Evolutionary conservation across 1,139 yeast species (phyloP).

Genomic region (Geotrichum macrosporum): DNA sequence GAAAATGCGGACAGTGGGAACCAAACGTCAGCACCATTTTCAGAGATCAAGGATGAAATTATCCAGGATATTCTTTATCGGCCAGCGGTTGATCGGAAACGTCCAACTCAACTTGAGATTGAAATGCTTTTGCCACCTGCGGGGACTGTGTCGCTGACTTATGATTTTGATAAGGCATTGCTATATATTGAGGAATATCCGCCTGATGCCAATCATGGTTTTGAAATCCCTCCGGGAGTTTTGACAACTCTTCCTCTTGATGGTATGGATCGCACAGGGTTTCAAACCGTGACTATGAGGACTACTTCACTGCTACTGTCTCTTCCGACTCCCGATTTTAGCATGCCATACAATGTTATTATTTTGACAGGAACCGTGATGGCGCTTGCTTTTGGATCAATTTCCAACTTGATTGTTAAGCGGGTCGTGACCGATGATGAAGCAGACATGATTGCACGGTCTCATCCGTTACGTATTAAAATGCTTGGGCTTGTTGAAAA

Average conservation of each 20-base stretch:
- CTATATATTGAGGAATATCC: constrained; percentile 89
- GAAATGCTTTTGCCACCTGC: constrained; percentile 59
- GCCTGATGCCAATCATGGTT: constrained; percentile 98
- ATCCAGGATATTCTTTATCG: constrained; percentile 57
- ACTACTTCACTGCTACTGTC: constrained; percentile 81
- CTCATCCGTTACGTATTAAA: constrained; percentile 10
- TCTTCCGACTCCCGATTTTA: constrained; percentile 95
- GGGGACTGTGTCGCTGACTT: constrained; percentile 59
- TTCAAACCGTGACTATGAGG: constrained; percentile 53
- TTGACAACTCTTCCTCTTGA: constrained; percentile 46
- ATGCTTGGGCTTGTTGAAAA: background rate
- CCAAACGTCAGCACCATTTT: constrained; percentile 8
- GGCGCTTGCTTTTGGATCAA: constrained; percentile 85
- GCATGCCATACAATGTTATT: constrained; percentile 98
- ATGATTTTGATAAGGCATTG: constrained; percentile 82
- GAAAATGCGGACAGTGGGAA: constrained; percentile 17
- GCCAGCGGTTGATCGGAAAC: constrained; percentile 74
- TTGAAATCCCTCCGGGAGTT: constrained; percentile 84
- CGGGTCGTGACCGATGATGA: constrained; percentile 74
- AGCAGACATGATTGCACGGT: constrained; percentile 44
- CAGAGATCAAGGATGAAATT: constrained; percentile 32
- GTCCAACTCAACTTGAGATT: constrained; percentile 82
- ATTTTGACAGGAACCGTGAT: constrained; percentile 89
- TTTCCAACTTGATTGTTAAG: constrained; percentile 74
- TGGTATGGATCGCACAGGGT: constrained; percentile 22